These are phyloP conservation scores for Tuber melanosporum DNA, from an alignment of 495 filamentous ascomycete genomes.

Conservation along the genomic window DNA sequence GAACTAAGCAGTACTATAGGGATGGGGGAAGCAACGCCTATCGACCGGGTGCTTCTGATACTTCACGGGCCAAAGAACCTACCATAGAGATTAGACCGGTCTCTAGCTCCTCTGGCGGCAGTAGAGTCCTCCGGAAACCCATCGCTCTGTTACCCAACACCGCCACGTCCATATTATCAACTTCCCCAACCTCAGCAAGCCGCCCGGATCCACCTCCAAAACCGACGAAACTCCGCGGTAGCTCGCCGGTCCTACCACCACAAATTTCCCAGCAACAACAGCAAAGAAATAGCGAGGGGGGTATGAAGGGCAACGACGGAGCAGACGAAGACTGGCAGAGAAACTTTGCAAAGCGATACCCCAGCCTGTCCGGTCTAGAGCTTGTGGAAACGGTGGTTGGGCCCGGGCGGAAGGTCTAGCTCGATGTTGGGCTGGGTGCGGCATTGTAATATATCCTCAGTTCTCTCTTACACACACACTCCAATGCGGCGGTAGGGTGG, in stretches of 20 bases:
- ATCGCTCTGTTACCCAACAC: slow-evolving; percentile 3
- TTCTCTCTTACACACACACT: background rate
- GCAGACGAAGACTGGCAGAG: slow-evolving; percentile 57
- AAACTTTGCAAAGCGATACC: slow-evolving; percentile 63
- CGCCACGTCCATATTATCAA: slow-evolving; percentile 40
- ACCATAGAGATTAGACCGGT: slow-evolving; percentile 5
- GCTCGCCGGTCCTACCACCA: slow-evolving; percentile 7
- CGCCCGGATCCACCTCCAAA: slow-evolving; percentile 52
- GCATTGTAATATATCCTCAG: background rate
- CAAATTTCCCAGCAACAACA: slow-evolving; percentile 4
- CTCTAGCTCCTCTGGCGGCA: slow-evolving; percentile 6
- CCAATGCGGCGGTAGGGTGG: background rate
- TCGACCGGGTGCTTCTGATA: slow-evolving; percentile 5
- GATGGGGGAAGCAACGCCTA: slow-evolving; percentile 16
- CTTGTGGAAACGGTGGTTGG: slow-evolving; percentile 41
- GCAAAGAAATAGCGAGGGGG: slow-evolving; percentile 22
- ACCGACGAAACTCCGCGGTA: slow-evolving; percentile 51
- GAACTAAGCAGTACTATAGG: background rate
- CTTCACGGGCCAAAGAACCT: slow-evolving; percentile 8
- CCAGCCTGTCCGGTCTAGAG: slow-evolving; percentile 56
- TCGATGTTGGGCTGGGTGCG: background rate
- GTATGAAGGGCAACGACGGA: slow-evolving; percentile 23
- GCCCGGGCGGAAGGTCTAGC: slow-evolving; percentile 27
- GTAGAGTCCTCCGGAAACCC: slow-evolving; percentile 11
- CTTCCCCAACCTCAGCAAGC: slow-evolving; percentile 18